A percentile compares a stretch with the other conserved stretches of the same genome.
phyloP scores from a whole-genome alignment of 805 yeast species.

The Grigorovia yakushimaensis region DNA sequence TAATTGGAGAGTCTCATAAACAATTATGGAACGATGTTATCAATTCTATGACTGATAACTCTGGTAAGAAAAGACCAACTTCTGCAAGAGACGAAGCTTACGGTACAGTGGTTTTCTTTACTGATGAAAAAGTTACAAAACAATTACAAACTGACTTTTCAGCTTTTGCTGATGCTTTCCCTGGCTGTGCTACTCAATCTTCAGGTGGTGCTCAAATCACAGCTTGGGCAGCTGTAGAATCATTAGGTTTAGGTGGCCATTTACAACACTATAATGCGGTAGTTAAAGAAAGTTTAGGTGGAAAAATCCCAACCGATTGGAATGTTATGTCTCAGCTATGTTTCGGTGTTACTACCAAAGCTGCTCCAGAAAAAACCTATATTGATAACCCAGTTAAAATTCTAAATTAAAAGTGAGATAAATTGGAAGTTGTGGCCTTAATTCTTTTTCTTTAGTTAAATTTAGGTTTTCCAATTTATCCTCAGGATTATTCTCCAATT shows the following conservation, averaged over 20 bases:
- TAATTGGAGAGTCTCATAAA: slow-evolving; percentile 38
- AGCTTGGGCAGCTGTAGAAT: slow-evolving; percentile 40
- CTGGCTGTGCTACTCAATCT: slow-evolving; percentile 39
- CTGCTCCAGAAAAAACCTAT: slow-evolving; percentile 33
- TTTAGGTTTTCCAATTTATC: too few species aligned
- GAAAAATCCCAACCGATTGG: slow-evolving; percentile 35
- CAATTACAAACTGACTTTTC: slow-evolving; percentile 36
- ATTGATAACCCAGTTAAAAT: slow-evolving; percentile 35
- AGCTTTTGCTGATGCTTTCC: slow-evolving; percentile 36
- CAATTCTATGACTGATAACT: slow-evolving; percentile 30
- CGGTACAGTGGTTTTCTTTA: slow-evolving; percentile 43
- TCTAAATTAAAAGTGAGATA: slow-evolving; percentile 15
- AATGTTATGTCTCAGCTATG: slow-evolving; percentile 40
- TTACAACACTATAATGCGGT: slow-evolving; percentile 44
- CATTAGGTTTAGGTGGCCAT: slow-evolving; percentile 39
- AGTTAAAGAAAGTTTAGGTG: slow-evolving; percentile 32
- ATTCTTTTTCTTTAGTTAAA: too few species aligned
- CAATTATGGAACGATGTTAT: slow-evolving; percentile 37
- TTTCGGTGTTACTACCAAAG: slow-evolving; percentile 37
- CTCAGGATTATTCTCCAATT: too few species aligned
- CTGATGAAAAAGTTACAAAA: slow-evolving; percentile 33
- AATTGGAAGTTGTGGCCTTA: too few species aligned
- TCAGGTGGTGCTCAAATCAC: slow-evolving; percentile 42
- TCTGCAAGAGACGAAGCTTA: slow-evolving; percentile 37
- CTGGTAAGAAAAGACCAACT: slow-evolving; percentile 34